Base-by-base conservation (phyloP, 192 early-diverging fungal genomes). In the Anaeromyces robustus region DNA sequence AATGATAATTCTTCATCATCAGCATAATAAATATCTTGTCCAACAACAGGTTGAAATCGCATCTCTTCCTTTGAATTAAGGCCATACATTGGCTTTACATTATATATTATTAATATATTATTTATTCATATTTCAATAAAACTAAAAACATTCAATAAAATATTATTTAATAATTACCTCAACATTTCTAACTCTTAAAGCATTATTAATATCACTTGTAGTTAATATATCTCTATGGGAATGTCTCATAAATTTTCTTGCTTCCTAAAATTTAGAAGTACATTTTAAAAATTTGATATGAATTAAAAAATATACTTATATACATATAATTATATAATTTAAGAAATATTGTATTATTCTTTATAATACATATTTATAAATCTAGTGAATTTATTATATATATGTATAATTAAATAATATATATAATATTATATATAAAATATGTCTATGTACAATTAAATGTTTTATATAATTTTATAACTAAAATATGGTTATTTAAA, bases 221-320 rank as follows among this genome's bases (percentile, higher is more conserved):
- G 86, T 88, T 34, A 99, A 84, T 82, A 91, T 93, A 31, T 92
- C 90, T 78, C 97, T 88, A 83, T 94, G 93, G 12, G 94, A 92
- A 81, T 97, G 98, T 37, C 93, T 92, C 98, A 99, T 99, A 84
- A 98, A 98, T 87, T 99, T 99, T 82, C 86, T 88, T 1, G 96
- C 95, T 84, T 99, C 96, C 90, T 95, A 78, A n/a, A n/a, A n/a
- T n/a, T n/a, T n/a, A n/a, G n/a, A n/a, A n/a, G n/a, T n/a, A n/a
- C n/a, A n/a, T n/a, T n/a, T n/a, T n/a, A n/a, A n/a, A n/a, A n/a
- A n/a, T n/a, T n/a, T n/a, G n/a, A n/a, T n/a, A n/a, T n/a, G n/a
- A n/a, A n/a, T n/a, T n/a, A n/a, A n/a, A n/a, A n/a, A n/a, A n/a
- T n/a, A n/a, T n/a, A n/a, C n/a, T n/a, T n/a, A n/a, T n/a, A n/a